phyloP scores from a whole-genome alignment of 371 early-diverging fungal genomes.

The Mortierella sp. region DNA sequence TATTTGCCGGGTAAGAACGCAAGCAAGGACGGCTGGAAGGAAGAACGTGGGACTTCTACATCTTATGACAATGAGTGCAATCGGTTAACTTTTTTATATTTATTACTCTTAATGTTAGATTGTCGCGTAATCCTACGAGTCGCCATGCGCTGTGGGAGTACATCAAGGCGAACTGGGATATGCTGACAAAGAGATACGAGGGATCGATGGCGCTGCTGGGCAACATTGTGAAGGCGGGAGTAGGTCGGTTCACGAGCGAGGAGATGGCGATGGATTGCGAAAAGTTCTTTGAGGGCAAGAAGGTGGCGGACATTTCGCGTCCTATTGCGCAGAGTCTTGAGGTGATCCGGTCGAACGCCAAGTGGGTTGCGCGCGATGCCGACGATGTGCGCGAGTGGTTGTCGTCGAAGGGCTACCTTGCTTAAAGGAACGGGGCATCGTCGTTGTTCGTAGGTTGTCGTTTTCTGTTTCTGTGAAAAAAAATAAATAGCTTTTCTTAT shows the following conservation, averaged over 20 bases:
- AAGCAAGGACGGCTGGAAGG: too few relatives aligned
- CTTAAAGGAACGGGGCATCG: background rate
- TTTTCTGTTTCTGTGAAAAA: background rate
- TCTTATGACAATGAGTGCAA: too few relatives aligned
- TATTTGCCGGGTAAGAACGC: slow-evolving; percentile 38
- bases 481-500: background rate
- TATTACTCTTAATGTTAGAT: slow-evolving; percentile 61
- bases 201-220: slow-evolving; percentile 84
- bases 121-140: slow-evolving; percentile 67
- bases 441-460: too few relatives aligned
- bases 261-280: slow-evolving; percentile 81
- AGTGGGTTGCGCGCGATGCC: slow-evolving; percentile 86
- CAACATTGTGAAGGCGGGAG: slow-evolving; percentile 74
- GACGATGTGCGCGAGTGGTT: slow-evolving; percentile 83
- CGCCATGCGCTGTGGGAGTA: slow-evolving; percentile 85
- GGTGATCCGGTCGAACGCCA: slow-evolving; percentile 78
- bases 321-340: slow-evolving; percentile 91
- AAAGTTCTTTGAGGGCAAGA: slow-evolving; percentile 80
- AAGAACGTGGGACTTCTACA: too few relatives aligned
- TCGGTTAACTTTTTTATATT: background rate
- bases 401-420: slow-evolving; percentile 49
- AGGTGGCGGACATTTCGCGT: slow-evolving; percentile 79
- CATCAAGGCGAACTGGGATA: slow-evolving; percentile 80
- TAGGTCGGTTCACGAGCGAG: slow-evolving; percentile 76
- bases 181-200: slow-evolving; percentile 75